A percentile compares a stretch with the other conserved stretches of the same genome.
phyloP scores from a whole-genome alignment of 495 filamentous ascomycete genomes.

The Alectoria sarmentosa region DNA sequence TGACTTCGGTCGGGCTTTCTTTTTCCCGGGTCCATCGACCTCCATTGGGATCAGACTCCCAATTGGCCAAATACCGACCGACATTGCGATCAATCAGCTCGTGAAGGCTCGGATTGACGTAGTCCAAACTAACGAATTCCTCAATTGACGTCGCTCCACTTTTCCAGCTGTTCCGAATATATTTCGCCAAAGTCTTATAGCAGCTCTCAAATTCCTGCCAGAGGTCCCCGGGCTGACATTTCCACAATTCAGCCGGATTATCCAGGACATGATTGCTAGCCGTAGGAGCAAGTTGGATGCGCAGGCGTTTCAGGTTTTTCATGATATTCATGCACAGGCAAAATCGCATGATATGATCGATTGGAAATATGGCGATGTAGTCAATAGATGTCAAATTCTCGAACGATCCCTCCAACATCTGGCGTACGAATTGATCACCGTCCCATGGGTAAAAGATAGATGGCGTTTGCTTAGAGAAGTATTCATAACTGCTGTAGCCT shows the following conservation, averaged over 20 bases:
- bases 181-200: neutral
- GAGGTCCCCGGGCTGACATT: conserved; percentile 13
- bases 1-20: neutral
- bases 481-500: conserved; percentile 17
- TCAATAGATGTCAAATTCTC: neutral
- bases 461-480: conserved; percentile 8
- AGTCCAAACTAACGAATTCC: conserved; percentile 3
- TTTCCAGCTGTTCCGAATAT: too few species aligned
- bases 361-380: conserved; percentile 14
- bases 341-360: neutral
- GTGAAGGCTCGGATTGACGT: neutral
- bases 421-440: neutral
- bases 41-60: neutral
- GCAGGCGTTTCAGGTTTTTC: conserved; percentile 1
- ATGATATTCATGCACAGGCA: neutral
- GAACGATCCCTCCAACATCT: neutral
- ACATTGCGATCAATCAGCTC: neutral
- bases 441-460: neutral
- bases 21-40: neutral
- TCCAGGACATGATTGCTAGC: neutral
- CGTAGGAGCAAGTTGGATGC: conserved; percentile 4
- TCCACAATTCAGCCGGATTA: neutral
- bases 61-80: neutral
- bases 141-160: neutral
- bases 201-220: conserved; percentile 11